Evolutionary conservation across 2,329 filamentous ascomycete species (phyloP).

Genomic region (Arthrocladium fulminans): DNA sequence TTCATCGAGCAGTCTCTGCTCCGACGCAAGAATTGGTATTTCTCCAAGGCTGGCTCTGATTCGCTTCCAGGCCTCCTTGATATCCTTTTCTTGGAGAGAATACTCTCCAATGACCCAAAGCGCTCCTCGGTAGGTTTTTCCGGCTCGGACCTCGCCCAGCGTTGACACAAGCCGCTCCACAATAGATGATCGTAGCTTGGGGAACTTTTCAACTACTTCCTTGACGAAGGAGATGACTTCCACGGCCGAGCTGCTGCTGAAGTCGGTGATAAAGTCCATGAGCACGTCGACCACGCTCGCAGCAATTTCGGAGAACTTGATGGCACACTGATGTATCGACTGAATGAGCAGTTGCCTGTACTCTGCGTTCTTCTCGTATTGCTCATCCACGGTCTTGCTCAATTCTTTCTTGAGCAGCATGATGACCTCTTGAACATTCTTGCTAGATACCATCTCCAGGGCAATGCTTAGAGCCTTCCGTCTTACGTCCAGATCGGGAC

Average conservation of each 20-base stretch:
- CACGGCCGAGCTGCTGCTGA: conserved; percentile 92
- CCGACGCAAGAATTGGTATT: conserved; percentile 91
- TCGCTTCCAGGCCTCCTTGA: conserved; percentile 91
- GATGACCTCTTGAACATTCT: conserved; percentile 96
- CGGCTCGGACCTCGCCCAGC: conserved; percentile 83
- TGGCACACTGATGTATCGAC: conserved; percentile 95
- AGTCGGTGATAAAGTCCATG: conserved; percentile 98
- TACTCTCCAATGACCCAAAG: conserved; percentile 98
- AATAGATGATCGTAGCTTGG: conserved; percentile 75
- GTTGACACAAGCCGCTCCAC: conserved; percentile 83
- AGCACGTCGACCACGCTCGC: conserved; percentile 91
- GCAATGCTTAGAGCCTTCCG: conserved; percentile 84
- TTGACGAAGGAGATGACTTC: conserved; percentile 99
- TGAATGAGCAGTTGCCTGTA: conserved; percentile 93
- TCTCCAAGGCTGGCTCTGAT: conserved; percentile 90
- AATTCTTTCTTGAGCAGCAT: conserved; percentile 95
- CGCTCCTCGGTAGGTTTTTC: conserved; percentile 93
- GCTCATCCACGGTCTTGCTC: conserved; percentile 93
- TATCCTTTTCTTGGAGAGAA: conserved; percentile 85
- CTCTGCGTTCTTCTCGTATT: conserved; percentile 96
- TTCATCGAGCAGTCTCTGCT: conserved; percentile 83
- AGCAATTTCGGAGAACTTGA: conserved; percentile 97
- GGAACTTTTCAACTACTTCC: conserved; percentile 97
- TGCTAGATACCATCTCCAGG: conserved; percentile 96
- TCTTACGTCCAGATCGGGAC: conserved; percentile 90